These are phyloP conservation scores for Fusarium chlamydosporum DNA, from an alignment of 2,329 filamentous ascomycete genomes.

Conservation along the genomic window DNA sequence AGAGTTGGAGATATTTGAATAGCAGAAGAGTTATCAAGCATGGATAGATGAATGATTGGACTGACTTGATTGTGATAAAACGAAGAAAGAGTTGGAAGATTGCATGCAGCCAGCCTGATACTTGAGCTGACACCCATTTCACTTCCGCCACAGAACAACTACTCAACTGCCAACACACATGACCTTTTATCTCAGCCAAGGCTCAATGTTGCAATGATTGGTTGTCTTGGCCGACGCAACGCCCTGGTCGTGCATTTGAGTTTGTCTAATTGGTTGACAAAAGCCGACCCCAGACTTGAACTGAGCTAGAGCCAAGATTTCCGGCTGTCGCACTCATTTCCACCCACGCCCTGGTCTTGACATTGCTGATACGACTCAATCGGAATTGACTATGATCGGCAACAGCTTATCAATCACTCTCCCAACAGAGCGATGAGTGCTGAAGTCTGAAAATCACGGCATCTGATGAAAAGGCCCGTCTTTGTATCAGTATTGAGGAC, in stretches of 20 bases:
- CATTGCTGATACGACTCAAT: not conserved
- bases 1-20: not conserved
- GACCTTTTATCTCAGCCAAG: slow-evolving; percentile 40
- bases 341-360: slow-evolving; percentile 21
- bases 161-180: slow-evolving; percentile 26
- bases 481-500: not conserved
- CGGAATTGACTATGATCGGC: not conserved
- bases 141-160: slow-evolving; percentile 33
- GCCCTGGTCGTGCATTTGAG: slow-evolving; percentile 20
- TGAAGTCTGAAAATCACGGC: not conserved
- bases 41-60: not conserved
- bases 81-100: not conserved
- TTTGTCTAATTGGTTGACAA: slow-evolving; percentile 19
- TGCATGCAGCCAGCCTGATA: slow-evolving; percentile 8
- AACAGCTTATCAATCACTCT: slow-evolving; percentile 13
- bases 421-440: not conserved
- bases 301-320: slow-evolving; percentile 4
- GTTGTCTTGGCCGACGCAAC: slow-evolving; percentile 19
- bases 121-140: slow-evolving; percentile 27
- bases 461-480: not conserved
- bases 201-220: slow-evolving; percentile 12
- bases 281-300: slow-evolving; percentile 25
- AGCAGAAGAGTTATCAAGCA: not conserved
- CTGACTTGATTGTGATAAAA: not conserved
- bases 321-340: slow-evolving; percentile 10